These are phyloP conservation scores for Corchorus capsularis DNA, from an alignment of 345 rosid species.

Conservation along the genomic window DNA sequence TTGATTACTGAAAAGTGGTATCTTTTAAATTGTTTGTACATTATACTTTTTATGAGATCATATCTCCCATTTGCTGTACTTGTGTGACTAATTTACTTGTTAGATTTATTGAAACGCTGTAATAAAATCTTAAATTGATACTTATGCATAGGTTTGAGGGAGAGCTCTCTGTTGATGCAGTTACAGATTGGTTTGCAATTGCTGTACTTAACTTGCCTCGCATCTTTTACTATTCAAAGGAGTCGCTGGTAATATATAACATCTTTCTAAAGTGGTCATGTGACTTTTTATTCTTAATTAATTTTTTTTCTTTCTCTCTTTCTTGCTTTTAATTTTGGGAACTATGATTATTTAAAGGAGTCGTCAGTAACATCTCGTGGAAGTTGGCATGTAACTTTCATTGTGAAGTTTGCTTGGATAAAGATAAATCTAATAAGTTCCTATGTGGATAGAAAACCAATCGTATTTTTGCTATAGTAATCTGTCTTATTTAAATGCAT, in stretches of 20 bases:
- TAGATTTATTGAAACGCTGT: neutral
- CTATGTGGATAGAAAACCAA: slow-evolving; percentile 2
- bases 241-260: slow-evolving; percentile 64
- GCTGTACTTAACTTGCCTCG: slow-evolving; percentile 73
- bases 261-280: slow-evolving; percentile 13
- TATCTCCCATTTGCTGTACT: slow-evolving; percentile 6
- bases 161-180: slow-evolving; percentile 69
- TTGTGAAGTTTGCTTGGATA: neutral
- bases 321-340: neutral
- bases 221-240: slow-evolving; percentile 79
- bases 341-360: neutral
- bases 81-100: neutral
- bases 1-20: neutral
- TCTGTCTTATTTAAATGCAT: slow-evolving; percentile 1
- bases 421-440: neutral
- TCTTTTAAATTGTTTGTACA: neutral
- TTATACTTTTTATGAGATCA: neutral
- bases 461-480: neutral
- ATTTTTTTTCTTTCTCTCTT: neutral
- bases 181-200: slow-evolving; percentile 86
- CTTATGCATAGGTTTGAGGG: slow-evolving; percentile 65
- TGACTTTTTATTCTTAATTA: neutral
- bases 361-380: no score
- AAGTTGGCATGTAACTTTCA: neutral
- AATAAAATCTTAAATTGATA: slow-evolving; percentile 8